Base-by-base conservation (phyloP, 208 protist species). In the Leptomonas pyrrhocoris region DNA sequence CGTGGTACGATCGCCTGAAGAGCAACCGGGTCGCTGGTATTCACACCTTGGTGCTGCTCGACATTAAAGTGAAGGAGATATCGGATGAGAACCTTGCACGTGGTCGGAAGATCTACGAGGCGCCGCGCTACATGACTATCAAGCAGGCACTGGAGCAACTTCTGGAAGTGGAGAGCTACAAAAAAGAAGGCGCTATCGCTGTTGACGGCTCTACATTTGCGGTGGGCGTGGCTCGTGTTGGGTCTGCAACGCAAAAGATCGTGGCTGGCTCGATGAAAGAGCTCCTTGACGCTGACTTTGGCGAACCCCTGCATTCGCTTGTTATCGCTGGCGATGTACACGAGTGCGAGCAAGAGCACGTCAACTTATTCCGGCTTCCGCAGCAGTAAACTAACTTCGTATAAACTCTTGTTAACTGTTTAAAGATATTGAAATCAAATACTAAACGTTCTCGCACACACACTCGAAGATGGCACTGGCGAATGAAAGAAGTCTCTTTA, bases 11-110 rank as follows among this genome's bases (percentile, higher is more conserved):
- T 31, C 95, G 98, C 58, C 90, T 99, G 38, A 79, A 81, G 51
- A 71, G 71, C 42, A 99, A 99, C 81, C 53, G 69, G 16, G 49
- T 60, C 6, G 59, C 69, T 51, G 98, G 98, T 19, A 73, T 99
- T 30, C 99, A 99, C 81, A 99, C 99, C 6, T 85, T 99, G 5
- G 94, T 98, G 15, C 79, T 99, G 8, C 84, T 99, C n/a, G 98
- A 99, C 82, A 99, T 99, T 76, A 99, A 99, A 80, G 98, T 99
- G 7, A 99, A 99, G 76, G 98, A 99, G 81, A 92, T 97, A 48
- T 98, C 88, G 21, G 77, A 98, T 48, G 98, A 99, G 70, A 98
- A 99, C 76, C 62, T 99, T 45, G 91, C 98, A 5, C 89, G 93
- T 59, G 96, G 98, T 15, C 57, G 88, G 9, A 96, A 97, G 43